Evolutionary conservation across 495 filamentous ascomycete species (phyloP).

Genomic region (Bombardia bombarda): DNA sequence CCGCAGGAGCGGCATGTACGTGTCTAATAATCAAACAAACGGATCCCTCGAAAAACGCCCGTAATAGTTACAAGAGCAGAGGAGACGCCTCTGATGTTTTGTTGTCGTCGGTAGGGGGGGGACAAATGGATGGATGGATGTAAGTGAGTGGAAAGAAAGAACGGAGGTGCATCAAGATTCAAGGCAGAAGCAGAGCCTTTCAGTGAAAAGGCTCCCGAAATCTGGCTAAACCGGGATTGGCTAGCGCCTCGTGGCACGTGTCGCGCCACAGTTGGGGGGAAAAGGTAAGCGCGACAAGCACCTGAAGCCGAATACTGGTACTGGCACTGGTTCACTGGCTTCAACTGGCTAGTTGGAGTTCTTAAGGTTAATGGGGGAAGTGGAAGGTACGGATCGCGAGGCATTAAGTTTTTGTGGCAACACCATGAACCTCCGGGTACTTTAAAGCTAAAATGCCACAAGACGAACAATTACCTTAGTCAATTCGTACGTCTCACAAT

Average conservation of each 20-base stretch:
- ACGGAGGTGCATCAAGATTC: constrained; percentile 11
- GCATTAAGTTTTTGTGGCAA: neutral
- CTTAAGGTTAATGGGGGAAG: no score
- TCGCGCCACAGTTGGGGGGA: constrained; percentile 12
- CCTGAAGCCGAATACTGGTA: no score
- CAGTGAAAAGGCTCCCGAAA: constrained; percentile 14
- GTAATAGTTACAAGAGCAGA: constrained; percentile 21
- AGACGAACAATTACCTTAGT: no score
- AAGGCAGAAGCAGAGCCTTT: constrained; percentile 26
- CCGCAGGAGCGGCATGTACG: constrained; percentile 1
- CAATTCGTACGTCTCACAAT: no score
- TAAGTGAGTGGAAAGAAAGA: constrained; percentile 16
- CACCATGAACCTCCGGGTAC: no score
- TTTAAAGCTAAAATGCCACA: no score
- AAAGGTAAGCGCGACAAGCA: no score
- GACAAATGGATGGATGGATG: constrained; percentile 9
- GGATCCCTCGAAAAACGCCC: constrained; percentile 12
- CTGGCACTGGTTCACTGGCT: no score
- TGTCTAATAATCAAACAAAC: constrained; percentile 12
- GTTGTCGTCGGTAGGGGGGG: constrained; percentile 2
- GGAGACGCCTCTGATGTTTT: constrained; percentile 8
- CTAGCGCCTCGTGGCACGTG: constrained; percentile 16
- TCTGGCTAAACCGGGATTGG: constrained; percentile 10
- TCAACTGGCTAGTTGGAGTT: no score
- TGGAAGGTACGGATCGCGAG: neutral